These are phyloP conservation scores for Suhomyces maxii DNA, from an alignment of 1,139 yeast genomes.

Conservation along the genomic window DNA sequence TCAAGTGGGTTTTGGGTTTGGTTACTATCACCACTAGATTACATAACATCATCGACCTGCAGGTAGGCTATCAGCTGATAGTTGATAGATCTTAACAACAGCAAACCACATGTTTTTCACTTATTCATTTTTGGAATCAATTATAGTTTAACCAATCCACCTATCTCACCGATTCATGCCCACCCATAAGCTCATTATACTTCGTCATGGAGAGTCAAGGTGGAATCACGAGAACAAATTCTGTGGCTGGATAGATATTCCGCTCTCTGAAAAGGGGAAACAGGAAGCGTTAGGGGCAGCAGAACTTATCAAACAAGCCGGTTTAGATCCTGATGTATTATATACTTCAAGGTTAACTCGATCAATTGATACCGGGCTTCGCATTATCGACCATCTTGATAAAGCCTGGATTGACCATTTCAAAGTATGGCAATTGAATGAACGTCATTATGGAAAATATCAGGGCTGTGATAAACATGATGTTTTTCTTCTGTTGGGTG, in stretches of 20 bases:
- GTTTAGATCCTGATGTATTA: slow-evolving; percentile 53
- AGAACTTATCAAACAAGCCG: slow-evolving; percentile 40
- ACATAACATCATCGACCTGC: no score
- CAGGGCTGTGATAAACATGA: slow-evolving; percentile 68
- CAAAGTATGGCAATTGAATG: slow-evolving; percentile 72
- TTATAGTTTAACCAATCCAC: no score
- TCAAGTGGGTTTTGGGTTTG: no score
- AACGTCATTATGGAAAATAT: slow-evolving; percentile 74
- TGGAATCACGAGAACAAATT: slow-evolving; percentile 70
- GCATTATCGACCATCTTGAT: slow-evolving; percentile 50
- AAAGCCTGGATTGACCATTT: slow-evolving; percentile 48
- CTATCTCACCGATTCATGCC: slow-evolving; percentile 2
- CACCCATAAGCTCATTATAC: slow-evolving; percentile 45
- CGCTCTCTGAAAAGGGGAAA: slow-evolving; percentile 59
- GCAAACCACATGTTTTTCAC: no score
- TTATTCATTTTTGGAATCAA: no score
- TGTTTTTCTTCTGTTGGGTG: slow-evolving; percentile 53
- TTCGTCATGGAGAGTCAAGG: slow-evolving; percentile 77
- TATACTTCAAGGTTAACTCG: slow-evolving; percentile 67
- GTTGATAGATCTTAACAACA: no score
- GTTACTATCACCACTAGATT: no score
- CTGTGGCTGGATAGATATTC: slow-evolving; percentile 85
- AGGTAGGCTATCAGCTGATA: no score
- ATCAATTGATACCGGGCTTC: slow-evolving; percentile 65
- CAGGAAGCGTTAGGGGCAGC: slow-evolving; percentile 65